Evolutionary conservation across 2,329 filamentous ascomycete species (phyloP).

Genomic region (Aphanocladium album): DNA sequence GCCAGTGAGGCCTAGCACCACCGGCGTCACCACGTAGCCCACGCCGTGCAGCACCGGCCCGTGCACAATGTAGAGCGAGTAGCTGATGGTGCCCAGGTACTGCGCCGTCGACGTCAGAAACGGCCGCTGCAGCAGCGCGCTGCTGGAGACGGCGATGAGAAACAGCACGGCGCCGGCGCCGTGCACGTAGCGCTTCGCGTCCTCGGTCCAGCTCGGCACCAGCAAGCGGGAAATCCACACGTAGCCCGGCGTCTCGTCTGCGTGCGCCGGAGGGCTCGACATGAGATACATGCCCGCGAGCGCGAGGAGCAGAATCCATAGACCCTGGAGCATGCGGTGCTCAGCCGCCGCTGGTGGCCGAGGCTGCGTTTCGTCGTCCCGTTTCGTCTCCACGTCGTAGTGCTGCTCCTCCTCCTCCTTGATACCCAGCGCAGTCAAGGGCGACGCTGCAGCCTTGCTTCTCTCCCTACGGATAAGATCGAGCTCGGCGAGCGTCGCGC

Average conservation of each 20-base stretch:
- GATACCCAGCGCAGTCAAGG: neutral
- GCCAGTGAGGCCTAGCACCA: neutral
- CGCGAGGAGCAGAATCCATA: neutral
- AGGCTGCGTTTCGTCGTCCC: neutral
- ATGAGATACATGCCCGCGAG: slow-evolving; percentile 7
- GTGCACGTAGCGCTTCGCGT: slow-evolving; percentile 9
- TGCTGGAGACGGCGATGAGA: slow-evolving; percentile 2
- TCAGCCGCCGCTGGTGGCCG: neutral
- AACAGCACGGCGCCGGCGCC: slow-evolving; percentile 4
- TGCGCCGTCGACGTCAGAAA: slow-evolving; percentile 8
- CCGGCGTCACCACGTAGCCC: slow-evolving; percentile 4
- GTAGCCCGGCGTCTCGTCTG: neutral
- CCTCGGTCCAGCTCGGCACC: neutral
- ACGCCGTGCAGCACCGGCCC: slow-evolving; percentile 10
- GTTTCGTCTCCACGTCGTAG: neutral
- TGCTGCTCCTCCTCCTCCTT: neutral
- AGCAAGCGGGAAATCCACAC: neutral
- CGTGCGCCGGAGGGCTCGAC: neutral
- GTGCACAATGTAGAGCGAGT: slow-evolving; percentile 12
- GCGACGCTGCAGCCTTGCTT: neutral
- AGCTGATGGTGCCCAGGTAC: slow-evolving; percentile 13
- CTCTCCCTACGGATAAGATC: neutral
- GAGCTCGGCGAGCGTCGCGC: slow-evolving; percentile 3
- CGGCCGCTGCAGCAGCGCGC: slow-evolving; percentile 4
- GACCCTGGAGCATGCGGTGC: neutral